A percentile compares a stretch with the other conserved stretches of the same genome.
Conservation (phyloP, 2,329 filamentous ascomycete genomes). For the Didymella exigua region DNA sequence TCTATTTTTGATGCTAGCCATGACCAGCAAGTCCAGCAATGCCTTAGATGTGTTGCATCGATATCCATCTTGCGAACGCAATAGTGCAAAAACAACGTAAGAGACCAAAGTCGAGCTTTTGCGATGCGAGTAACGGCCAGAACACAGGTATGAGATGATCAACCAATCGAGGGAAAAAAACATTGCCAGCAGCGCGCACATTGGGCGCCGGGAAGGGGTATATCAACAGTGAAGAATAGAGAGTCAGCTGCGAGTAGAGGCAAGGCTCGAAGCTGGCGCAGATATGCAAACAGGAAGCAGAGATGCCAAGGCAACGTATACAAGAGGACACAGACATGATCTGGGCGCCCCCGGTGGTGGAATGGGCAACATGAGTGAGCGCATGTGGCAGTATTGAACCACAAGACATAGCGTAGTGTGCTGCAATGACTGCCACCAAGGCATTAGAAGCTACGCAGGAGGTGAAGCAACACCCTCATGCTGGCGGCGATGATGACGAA, state of each 20-base stretch:
- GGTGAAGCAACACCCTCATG: slow-evolving; percentile 23
- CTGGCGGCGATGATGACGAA: slow-evolving; percentile 41
- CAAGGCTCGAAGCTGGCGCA: neutral
- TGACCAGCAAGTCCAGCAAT: slow-evolving; percentile 6
- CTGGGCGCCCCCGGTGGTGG: neutral
- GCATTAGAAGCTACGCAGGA: neutral
- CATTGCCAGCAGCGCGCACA: slow-evolving; percentile 3
- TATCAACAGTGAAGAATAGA: slow-evolving; percentile 6
- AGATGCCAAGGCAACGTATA: neutral
- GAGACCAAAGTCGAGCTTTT: slow-evolving; percentile 1
- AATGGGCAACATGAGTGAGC: neutral
- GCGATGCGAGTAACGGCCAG: neutral
- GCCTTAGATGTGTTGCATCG: neutral
- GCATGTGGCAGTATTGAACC: neutral
- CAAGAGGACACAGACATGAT: neutral
- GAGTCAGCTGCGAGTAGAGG: neutral
- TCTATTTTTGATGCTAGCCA: slow-evolving; percentile 2
- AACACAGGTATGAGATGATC: neutral
- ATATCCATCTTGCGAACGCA: neutral
- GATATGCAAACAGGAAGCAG: neutral
- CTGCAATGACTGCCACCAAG: neutral
- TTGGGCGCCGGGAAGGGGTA: slow-evolving; percentile 3
- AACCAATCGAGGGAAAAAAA: neutral
- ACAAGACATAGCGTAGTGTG: neutral
- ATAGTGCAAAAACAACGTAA: neutral